Percentiles rank a stretch among this genome's conserved stretches.
Evolutionary conservation across 2,329 filamentous ascomycete species (phyloP).

Genomic region (Amauroascus niger): DNA sequence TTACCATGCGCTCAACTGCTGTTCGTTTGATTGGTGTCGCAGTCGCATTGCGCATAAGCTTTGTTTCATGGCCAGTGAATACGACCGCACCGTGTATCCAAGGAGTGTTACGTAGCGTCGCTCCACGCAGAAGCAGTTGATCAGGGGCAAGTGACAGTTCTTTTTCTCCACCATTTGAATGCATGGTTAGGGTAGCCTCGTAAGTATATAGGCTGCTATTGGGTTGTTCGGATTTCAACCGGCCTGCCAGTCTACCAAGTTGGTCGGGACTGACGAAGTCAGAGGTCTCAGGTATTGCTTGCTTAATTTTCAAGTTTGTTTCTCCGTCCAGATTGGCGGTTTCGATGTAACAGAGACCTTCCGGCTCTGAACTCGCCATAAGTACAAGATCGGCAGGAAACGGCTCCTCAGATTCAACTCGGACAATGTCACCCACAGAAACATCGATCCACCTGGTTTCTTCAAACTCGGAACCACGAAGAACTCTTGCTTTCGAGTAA

Average conservation of each 20-base stretch:
- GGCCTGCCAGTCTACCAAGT: slow-evolving; percentile 73
- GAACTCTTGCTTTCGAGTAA: slow-evolving; percentile 69
- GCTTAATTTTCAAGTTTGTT: slow-evolving; percentile 98
- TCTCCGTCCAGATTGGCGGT: slow-evolving; percentile 96
- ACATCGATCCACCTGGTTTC: slow-evolving; percentile 92
- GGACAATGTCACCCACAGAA: slow-evolving; percentile 80
- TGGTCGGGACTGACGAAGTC: slow-evolving; percentile 78
- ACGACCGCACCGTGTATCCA: slow-evolving; percentile 96
- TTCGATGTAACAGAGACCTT: slow-evolving; percentile 97
- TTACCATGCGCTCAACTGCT: slow-evolving; percentile 87
- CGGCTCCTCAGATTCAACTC: slow-evolving; percentile 87
- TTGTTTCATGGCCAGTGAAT: slow-evolving; percentile 96
- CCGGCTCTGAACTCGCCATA: slow-evolving; percentile 88
- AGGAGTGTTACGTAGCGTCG: slow-evolving; percentile 87
- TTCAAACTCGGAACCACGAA: slow-evolving; percentile 74
- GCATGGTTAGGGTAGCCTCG: slow-evolving; percentile 88
- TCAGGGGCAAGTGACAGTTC: slow-evolving; percentile 83
- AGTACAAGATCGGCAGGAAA: slow-evolving; percentile 92
- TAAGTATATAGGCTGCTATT: slow-evolving; percentile 99
- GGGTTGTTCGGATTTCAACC: slow-evolving; percentile 86
- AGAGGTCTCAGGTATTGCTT: slow-evolving; percentile 85
- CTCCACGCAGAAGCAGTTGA: slow-evolving; percentile 79
- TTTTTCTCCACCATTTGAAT: slow-evolving; percentile 82
- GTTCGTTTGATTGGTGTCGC: slow-evolving; percentile 96
- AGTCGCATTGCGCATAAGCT: slow-evolving; percentile 96